These are phyloP conservation scores for Phlegmacium glaucopus DNA, from an alignment of 768 basidiomycete genomes.

Conservation along the genomic window DNA sequence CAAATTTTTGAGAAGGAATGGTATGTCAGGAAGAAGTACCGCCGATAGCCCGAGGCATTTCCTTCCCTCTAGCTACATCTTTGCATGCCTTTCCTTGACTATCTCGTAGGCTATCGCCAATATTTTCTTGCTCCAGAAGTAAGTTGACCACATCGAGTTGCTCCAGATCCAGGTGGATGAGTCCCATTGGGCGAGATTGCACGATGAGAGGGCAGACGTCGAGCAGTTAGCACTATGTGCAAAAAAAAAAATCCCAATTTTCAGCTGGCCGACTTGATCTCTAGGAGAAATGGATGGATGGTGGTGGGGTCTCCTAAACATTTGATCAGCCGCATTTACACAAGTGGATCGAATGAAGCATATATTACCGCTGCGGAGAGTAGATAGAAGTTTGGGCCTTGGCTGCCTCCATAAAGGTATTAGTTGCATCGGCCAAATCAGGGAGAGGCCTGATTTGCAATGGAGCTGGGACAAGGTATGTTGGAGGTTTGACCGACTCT, in stretches of 20 bases:
- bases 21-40: conserved; percentile 37
- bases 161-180: conserved; percentile 71
- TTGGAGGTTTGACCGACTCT: too few relatives aligned
- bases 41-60: conserved; percentile 62
- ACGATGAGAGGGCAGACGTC: conserved; percentile 65
- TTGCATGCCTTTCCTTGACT: conserved; percentile 59
- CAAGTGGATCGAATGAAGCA: too few relatives aligned
- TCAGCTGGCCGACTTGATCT: conserved; percentile 37
- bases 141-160: conserved; percentile 74
- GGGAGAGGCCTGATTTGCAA: too few relatives aligned
- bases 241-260: conserved; percentile 1
- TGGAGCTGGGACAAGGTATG: too few relatives aligned
- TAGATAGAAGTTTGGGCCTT: conserved; percentile 61
- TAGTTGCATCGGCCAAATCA: too few relatives aligned
- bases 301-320: conserved; percentile 65
- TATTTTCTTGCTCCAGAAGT: conserved; percentile 72
- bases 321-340: too few relatives aligned
- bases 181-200: conserved; percentile 78
- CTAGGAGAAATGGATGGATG: conserved; percentile 77
- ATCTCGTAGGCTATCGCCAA: conserved; percentile 78
- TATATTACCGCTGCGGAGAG: conserved; percentile 51
- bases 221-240: conserved; percentile 57
- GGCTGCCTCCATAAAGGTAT: too few relatives aligned
- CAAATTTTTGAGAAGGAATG: background rate
- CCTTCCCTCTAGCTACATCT: conserved; percentile 72